Conservation (phyloP, 2,329 filamentous ascomycete genomes). For the Penicillium sp. region DNA sequence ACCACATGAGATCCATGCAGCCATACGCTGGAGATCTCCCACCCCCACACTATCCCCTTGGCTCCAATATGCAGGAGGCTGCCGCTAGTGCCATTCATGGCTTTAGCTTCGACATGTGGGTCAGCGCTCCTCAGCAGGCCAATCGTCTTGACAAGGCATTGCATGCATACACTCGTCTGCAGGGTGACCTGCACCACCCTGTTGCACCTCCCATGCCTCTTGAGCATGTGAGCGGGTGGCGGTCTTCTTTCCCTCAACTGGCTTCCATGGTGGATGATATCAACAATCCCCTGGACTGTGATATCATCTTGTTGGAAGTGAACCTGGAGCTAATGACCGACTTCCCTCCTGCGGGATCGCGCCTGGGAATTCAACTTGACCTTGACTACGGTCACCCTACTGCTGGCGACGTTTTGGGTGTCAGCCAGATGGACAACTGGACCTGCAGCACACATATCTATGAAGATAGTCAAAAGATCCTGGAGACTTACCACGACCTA, state of each 20-base stretch:
- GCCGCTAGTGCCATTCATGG: constrained; percentile 30
- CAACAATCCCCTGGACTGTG: constrained; percentile 35
- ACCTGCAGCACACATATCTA: constrained; percentile 43
- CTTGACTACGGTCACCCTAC: constrained; percentile 39
- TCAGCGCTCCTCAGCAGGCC: constrained; percentile 36
- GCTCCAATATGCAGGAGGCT: constrained; percentile 32
- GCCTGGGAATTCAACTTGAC: constrained; percentile 42
- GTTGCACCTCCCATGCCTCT: constrained; percentile 35
- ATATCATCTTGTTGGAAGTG: constrained; percentile 44
- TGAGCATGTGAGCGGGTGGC: constrained; percentile 42
- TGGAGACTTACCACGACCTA: constrained; percentile 33
- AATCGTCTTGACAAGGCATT: constrained; percentile 38
- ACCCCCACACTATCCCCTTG: constrained; percentile 32
- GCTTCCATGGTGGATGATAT: constrained; percentile 33
- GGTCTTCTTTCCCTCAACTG: constrained; percentile 40
- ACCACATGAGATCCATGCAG: constrained; percentile 31
- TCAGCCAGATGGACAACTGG: constrained; percentile 42
- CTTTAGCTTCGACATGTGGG: constrained; percentile 48
- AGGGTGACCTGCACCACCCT: constrained; percentile 37
- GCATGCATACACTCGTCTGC: constrained; percentile 44
- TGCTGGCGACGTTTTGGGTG: constrained; percentile 29
- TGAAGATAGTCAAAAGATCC: constrained; percentile 31
- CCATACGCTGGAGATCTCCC: constrained; percentile 34
- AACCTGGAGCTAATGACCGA: constrained; percentile 44
- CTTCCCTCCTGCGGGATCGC: constrained; percentile 41